Evolutionary conservation across 192 early-diverging fungal species (phyloP).

Genomic region (Gryganskiella cystojenkinii): DNA sequence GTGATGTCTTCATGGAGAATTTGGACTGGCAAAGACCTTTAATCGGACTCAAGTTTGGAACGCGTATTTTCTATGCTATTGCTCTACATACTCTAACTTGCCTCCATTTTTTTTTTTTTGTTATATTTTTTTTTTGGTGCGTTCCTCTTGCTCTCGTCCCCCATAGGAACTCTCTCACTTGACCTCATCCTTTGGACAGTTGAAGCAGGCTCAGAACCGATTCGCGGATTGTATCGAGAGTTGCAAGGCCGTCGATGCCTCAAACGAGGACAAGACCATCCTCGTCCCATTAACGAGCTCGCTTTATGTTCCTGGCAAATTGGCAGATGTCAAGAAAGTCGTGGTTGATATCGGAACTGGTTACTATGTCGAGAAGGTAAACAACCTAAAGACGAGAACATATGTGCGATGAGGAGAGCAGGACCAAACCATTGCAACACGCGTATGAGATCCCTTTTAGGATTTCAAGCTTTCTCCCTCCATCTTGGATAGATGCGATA

Average conservation of each 20-base stretch:
- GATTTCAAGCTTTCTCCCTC: no score
- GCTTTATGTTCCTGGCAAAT: conserved; percentile 93
- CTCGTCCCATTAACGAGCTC: conserved; percentile 85
- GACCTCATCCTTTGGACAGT: conserved; percentile 83
- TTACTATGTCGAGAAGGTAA: conserved; percentile 94
- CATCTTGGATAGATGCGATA: no score
- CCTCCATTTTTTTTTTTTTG: conserved; percentile 4
- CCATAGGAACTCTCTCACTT: conserved; percentile 86
- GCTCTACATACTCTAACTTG: not conserved
- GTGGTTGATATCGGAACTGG: conserved; percentile 97
- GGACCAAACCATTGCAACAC: no score
- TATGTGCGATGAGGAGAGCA: not conserved
- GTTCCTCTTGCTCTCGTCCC: not conserved
- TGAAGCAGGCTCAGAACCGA: conserved; percentile 88
- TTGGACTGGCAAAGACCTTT: no score
- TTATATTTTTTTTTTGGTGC: not conserved
- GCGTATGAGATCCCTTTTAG: no score
- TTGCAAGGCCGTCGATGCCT: conserved; percentile 66
- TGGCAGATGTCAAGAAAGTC: conserved; percentile 83
- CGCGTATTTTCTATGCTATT: no score
- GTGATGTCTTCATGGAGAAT: no score
- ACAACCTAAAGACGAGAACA: not conserved
- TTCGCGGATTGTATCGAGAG: conserved; percentile 88
- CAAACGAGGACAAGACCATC: conserved; percentile 65
- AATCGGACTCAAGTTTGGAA: no score